Conservation (phyloP, 1,284 basidiomycete species). For the Athelia sp. region DNA sequence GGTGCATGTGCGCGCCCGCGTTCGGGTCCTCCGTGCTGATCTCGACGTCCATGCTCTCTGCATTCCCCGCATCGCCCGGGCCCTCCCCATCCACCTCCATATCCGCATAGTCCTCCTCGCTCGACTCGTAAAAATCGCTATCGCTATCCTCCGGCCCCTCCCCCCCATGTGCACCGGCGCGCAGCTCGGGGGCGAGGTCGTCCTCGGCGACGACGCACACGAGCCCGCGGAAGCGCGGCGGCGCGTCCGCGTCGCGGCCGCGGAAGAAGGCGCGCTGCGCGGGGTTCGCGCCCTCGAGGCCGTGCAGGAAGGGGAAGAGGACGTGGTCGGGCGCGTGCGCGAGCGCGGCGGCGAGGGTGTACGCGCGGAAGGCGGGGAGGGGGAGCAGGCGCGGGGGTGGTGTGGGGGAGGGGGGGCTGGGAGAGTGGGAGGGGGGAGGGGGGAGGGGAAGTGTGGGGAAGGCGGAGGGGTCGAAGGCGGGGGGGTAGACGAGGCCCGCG, state of each 20-base stretch:
- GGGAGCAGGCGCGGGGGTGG: constrained; percentile 38
- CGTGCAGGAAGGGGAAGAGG: constrained; percentile 81
- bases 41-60: constrained; percentile 12
- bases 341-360: constrained; percentile 60
- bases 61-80: constrained; percentile 11
- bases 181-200: constrained; percentile 33
- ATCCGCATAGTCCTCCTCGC: constrained; percentile 24
- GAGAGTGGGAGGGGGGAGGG: constrained; percentile 37
- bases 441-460: constrained; percentile 8
- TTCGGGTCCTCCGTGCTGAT: constrained; percentile 10
- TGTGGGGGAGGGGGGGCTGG: constrained; percentile 12
- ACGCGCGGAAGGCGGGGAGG: constrained; percentile 48
- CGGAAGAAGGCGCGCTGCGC: constrained; percentile 76
- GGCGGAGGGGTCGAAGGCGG: constrained; percentile 31
- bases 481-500: constrained; percentile 42
- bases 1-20: constrained; percentile 44
- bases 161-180: constrained; percentile 9
- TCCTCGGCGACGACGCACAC: constrained; percentile 73
- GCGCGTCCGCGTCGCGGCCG: constrained; percentile 17
- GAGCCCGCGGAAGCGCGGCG: constrained; percentile 55
- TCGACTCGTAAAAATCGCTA: constrained; percentile 30
- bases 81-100: constrained; percentile 26
- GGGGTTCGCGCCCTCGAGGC: constrained; percentile 74
- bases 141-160: constrained; percentile 22
- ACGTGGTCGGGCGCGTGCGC: constrained; percentile 70